Base-by-base conservation (phyloP, 805 yeast species). In the Sungouiella thailandica region DNA sequence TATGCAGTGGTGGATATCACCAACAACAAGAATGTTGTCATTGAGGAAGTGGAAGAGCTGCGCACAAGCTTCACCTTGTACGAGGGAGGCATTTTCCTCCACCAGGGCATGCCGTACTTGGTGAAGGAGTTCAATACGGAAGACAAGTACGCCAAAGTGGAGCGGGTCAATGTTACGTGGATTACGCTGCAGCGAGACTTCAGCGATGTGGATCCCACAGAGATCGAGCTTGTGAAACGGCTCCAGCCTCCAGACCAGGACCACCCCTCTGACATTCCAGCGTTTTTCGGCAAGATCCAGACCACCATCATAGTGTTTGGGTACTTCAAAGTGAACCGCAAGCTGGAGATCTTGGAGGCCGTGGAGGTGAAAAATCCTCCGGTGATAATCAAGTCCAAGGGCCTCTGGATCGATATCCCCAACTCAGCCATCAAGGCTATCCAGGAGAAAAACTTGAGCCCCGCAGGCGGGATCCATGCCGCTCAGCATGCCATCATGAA, bases 401-500 rank as follows among this genome's bases (percentile, higher is more conserved):
- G 99, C 0, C 68, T 90, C 23, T 93, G 97, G 97, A 72, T 93
- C 5, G 96, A 93, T 54, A 70, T 93, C 1, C 95, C 96, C 0
- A 52, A 57, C 3, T 49, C 50, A n/a, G 84, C 86, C 0, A 50
- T 89, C 10, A 78, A 77, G 1, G 40, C 78, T 2, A 65, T 90
- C 20, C 60, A 66, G 3, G 56, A 53, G 3, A 86, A 87, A 44
- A 47, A 65, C 2, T 59, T 93, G 28, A 83, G 75, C 37, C 62
- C 80, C 2, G 90, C 97, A 0, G 98, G 85, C 4, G 95, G 93
- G 0, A 85, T 93, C n/a, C 99, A 93, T 61, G 97, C 94, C 2
- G 95, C 96, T 0, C 90, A 88, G 44, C 99, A 93, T 63, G 87
- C 87, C 0, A 62, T 93, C 1, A 80, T 93, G 72, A 80, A 84